These are phyloP conservation scores for Rhododendron williamsianum DNA, from an alignment of 148 eudicot species.

Conservation along the genomic window DNA sequence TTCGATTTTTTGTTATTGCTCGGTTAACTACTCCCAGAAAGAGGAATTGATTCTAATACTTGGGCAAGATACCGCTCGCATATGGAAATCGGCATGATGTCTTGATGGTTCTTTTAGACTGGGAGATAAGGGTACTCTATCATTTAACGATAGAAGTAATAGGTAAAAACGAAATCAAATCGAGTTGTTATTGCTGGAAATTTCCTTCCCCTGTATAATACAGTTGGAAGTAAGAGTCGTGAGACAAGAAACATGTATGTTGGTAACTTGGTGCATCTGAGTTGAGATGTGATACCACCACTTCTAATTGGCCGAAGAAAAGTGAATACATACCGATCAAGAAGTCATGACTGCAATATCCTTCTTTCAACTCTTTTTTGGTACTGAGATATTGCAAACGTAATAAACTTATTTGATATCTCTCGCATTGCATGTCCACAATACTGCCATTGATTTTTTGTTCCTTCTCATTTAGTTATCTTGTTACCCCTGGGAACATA, in stretches of 20 bases:
- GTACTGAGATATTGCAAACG: not conserved
- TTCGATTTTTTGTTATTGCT: too few species aligned
- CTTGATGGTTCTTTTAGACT: too few species aligned
- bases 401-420: not conserved
- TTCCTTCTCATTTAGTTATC: not conserved
- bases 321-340: not conserved
- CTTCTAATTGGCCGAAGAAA: not conserved
- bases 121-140: not conserved
- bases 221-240: not conserved
- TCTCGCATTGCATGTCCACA: not conserved
- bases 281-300: not conserved
- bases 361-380: not conserved
- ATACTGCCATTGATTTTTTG: not conserved
- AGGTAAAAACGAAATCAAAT: not conserved
- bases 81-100: too few species aligned
- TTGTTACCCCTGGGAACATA: not conserved
- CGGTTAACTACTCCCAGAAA: too few species aligned
- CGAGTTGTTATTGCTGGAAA: not conserved
- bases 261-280: not conserved
- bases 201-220: not conserved
- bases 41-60: too few species aligned
- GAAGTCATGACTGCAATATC: not conserved
- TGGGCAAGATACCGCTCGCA: too few species aligned
- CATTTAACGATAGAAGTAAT: not conserved
- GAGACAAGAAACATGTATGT: not conserved